A percentile compares a stretch with the other conserved stretches of the same genome.
These are phyloP conservation scores for Penicillium fuscoglaucum DNA, from an alignment of 2,329 filamentous ascomycete species.

Conservation along the genomic window DNA sequence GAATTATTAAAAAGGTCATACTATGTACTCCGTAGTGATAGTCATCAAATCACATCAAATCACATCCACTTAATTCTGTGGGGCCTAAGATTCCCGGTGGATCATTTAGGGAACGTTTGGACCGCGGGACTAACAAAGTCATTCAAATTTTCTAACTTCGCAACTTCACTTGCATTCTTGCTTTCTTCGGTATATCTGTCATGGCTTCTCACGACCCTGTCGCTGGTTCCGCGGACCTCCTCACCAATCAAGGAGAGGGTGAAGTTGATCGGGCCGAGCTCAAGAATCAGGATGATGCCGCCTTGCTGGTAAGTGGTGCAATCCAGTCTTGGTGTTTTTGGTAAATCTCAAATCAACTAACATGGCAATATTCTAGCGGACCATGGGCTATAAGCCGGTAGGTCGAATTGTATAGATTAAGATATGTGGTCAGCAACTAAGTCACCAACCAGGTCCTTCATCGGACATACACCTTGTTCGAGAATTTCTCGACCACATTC, in stretches of 20 bases:
- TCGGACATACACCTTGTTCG: slow-evolving; percentile 57
- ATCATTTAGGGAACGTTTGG: slow-evolving; percentile 3
- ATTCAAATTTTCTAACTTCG: slow-evolving; percentile 15
- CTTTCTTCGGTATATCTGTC: background rate
- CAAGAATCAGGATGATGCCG: slow-evolving; percentile 38
- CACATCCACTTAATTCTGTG: background rate
- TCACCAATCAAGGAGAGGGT: slow-evolving; percentile 16
- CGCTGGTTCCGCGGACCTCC: slow-evolving; percentile 25
- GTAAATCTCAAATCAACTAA: slow-evolving; percentile 12
- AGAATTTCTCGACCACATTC: slow-evolving; percentile 62
- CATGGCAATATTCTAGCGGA: slow-evolving; percentile 38
- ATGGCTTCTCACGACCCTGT: slow-evolving; percentile 23
- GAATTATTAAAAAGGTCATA: background rate
- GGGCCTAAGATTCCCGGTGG: background rate
- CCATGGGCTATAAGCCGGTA: slow-evolving; percentile 59
- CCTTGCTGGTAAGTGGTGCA: slow-evolving; percentile 35
- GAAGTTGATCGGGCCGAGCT: slow-evolving; percentile 30
- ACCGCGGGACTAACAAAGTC: slow-evolving; percentile 8
- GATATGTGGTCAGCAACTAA: slow-evolving; percentile 9
- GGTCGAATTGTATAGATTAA: slow-evolving; percentile 19
- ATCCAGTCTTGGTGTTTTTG: background rate
- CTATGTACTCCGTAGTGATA: background rate
- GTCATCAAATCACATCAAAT: background rate
- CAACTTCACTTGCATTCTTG: background rate
- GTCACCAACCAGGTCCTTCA: slow-evolving; percentile 51